phyloP scores from a whole-genome alignment of 768 basidiomycete species.

The Mycena rebaudengoi region DNA sequence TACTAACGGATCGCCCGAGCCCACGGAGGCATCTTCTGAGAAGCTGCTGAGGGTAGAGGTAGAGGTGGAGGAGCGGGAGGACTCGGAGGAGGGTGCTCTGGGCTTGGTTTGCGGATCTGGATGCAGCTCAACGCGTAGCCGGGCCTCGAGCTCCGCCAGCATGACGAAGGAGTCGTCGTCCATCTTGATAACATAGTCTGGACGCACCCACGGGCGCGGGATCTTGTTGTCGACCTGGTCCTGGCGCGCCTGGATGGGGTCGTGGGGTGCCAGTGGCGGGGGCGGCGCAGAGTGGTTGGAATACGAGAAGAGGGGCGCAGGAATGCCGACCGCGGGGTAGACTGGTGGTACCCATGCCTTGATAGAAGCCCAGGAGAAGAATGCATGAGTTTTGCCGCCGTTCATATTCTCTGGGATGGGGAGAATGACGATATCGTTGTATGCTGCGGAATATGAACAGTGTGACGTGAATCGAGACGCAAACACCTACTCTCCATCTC shows the following conservation, averaged over 20 bases:
- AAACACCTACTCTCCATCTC: conserved; percentile 88
- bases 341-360: conserved; percentile 92
- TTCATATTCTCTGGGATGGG: conserved; percentile 96
- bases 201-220: conserved; percentile 77
- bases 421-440: conserved; percentile 86
- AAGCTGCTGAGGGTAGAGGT: conserved; percentile 3
- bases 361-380: conserved; percentile 91
- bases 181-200: conserved; percentile 92
- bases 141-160: conserved; percentile 92
- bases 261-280: conserved; percentile 74
- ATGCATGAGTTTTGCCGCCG: conserved; percentile 89
- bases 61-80: neutral
- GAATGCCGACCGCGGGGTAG: conserved; percentile 56
- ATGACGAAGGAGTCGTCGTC: conserved; percentile 97
- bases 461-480: conserved; percentile 5
- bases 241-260: conserved; percentile 65
- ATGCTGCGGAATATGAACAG: conserved; percentile 55
- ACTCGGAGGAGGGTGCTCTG: conserved; percentile 21
- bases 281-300: conserved; percentile 63
- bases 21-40: conserved; percentile 11
- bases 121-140: conserved; percentile 81
- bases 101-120: conserved; percentile 39
- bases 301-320: conserved; percentile 70
- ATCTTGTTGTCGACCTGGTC: conserved; percentile 50
- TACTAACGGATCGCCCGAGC: conserved; percentile 67